phyloP scores from a whole-genome alignment of 345 rosid species.

The Euphorbia peplus region DNA sequence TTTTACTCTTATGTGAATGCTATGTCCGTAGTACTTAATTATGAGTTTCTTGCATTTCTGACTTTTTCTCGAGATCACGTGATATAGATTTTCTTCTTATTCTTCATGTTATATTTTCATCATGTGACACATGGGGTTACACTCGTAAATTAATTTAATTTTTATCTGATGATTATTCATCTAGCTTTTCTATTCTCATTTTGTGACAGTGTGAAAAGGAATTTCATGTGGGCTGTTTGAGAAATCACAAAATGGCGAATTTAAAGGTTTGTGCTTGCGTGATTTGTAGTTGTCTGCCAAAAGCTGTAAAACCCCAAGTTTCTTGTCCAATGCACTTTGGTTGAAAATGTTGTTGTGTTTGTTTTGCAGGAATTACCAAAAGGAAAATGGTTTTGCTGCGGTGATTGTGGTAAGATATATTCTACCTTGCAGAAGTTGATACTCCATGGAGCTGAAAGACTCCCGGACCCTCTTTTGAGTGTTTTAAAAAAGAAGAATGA shows the following conservation, averaged over 20 bases:
- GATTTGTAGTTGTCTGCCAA: neutral
- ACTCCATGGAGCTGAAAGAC: conserved; percentile 58
- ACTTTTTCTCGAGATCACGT: neutral
- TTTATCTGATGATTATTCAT: neutral
- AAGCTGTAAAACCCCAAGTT: neutral
- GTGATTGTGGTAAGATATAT: conserved; percentile 53
- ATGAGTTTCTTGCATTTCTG: neutral
- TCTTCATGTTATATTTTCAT: neutral
- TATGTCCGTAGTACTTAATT: conserved; percentile 4
- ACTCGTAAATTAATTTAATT: neutral
- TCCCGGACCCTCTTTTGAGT: conserved; percentile 49
- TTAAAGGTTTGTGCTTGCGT: conserved; percentile 51
- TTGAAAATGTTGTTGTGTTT: conserved; percentile 11
- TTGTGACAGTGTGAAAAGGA: conserved; percentile 75
- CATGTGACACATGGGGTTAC: neutral
- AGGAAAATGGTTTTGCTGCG: conserved; percentile 84
- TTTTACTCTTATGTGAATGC: conserved; percentile 1
- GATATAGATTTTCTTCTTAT: neutral
- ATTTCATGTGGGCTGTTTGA: conserved; percentile 90
- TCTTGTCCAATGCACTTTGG: neutral
- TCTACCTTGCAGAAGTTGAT: conserved; percentile 51
- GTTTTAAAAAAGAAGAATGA: conserved; percentile 46
- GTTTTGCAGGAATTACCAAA: conserved; percentile 74
- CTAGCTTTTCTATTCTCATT: neutral
- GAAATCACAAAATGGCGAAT: conserved; percentile 71